Percentiles rank a stretch among this genome's conserved stretches.
Evolutionary conservation across 345 rosid genomes (phyloP).

Genomic region (Bruguiera sexangula): DNA sequence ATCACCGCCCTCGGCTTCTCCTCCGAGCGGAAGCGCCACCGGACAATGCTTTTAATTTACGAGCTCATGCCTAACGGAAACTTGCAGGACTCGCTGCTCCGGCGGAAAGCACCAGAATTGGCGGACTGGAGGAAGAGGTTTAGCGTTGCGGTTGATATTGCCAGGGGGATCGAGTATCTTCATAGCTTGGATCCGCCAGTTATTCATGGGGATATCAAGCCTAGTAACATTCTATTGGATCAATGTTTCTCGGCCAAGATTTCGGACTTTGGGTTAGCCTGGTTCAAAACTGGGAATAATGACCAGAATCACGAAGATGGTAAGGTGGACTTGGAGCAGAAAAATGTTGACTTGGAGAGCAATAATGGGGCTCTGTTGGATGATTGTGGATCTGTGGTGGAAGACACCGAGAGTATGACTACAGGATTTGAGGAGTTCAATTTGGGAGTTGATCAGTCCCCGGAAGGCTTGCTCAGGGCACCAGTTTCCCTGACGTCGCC

Average conservation of each 20-base stretch:
- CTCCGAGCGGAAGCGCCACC: slow-evolving; percentile 54
- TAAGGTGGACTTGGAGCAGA: slow-evolving; percentile 17
- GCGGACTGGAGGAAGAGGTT: slow-evolving; percentile 63
- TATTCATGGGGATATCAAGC: slow-evolving; percentile 87
- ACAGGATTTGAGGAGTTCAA: slow-evolving; percentile 64
- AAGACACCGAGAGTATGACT: slow-evolving; percentile 71
- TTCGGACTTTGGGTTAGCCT: slow-evolving; percentile 86
- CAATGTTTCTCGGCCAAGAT: slow-evolving; percentile 61
- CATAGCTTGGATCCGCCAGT: slow-evolving; percentile 69
- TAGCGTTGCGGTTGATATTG: slow-evolving; percentile 52
- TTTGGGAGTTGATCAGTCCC: slow-evolving; percentile 60
- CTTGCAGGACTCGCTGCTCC: slow-evolving; percentile 81
- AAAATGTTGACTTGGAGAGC: slow-evolving; percentile 35
- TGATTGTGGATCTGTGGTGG: slow-evolving; percentile 64
- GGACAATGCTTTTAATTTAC: slow-evolving; percentile 65
- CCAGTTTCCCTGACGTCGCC: slow-evolving; percentile 46
- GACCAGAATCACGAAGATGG: slow-evolving; percentile 22
- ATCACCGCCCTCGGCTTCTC: slow-evolving; percentile 81
- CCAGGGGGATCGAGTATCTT: slow-evolving; percentile 66
- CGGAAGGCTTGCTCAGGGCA: slow-evolving; percentile 38
- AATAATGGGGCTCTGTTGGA: slow-evolving; percentile 36
- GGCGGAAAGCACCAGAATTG: slow-evolving; percentile 59
- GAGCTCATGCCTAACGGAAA: slow-evolving; percentile 85
- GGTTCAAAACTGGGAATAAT: slow-evolving; percentile 51
- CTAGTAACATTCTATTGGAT: slow-evolving; percentile 78